Base-by-base conservation (phyloP, 2,329 filamentous ascomycete genomes). In the Colletotrichum cereale region DNA sequence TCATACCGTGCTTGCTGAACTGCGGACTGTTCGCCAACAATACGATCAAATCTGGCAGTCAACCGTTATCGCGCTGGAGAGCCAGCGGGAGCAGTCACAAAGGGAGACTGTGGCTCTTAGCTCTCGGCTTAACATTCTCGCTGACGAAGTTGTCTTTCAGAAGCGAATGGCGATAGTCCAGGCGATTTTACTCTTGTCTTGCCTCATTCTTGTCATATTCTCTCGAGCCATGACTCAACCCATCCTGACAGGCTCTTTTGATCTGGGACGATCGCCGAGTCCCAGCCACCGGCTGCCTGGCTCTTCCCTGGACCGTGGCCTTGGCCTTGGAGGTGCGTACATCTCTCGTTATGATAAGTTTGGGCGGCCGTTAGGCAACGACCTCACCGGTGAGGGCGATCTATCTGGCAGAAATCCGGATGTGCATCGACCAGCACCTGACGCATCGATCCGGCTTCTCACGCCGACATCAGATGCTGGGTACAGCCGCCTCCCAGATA, bases 31-130 rank as follows among this genome's bases (percentile, higher is more conserved):
- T 73, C 89, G 94, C 63, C 90, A 91, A 70, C 93, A 98, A 79
- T 98, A 98, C 80, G 96, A 98, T 78, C 94, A 98, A 78, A 91
- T 98, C 16, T 98, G 96, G 95, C 95, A 97, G 81, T 96, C 93
- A 26, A 98, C 97, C 14, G 92, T 98, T 29, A 91, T 97, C 66
- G 95, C 97, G 38, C 89, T 98, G 18, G 95, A 98, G 79, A 91
- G 91, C 52, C 96, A 98, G 80, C 91, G 94, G 52, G 93, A 97
- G 78, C 91, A 94, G 75, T 93, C 93, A 21, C 90, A 95, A 77
- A 88, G 90, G 66, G 95, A 98, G 78, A 92, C 97, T 72, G 86
- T 95, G 52, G 95, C 95, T 3, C 87, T 98, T 64, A 93, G 91
- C 76, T 85, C 90, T 11, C 89, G 96, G 31, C 88, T 99, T 50